Percentiles rank a stretch among this genome's conserved stretches.
These are phyloP conservation scores for Didymella lethalis DNA, from an alignment of 2,329 filamentous ascomycete species.

Conservation along the genomic window DNA sequence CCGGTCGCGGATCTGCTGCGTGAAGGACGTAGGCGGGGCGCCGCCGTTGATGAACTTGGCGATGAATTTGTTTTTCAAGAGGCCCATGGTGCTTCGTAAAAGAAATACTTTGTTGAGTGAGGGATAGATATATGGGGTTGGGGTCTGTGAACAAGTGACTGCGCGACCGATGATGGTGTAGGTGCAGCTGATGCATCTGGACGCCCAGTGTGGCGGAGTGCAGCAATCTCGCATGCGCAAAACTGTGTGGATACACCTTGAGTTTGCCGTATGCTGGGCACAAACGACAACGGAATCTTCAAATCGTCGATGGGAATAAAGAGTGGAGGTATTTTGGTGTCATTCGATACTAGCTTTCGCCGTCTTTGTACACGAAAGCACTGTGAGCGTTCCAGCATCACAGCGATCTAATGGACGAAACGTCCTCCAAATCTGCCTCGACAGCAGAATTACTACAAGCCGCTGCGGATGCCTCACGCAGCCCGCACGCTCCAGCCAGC, in stretches of 20 bases:
- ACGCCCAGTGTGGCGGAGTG: background rate
- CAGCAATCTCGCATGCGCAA: background rate
- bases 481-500: slow-evolving; percentile 19
- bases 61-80: background rate
- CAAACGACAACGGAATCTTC: background rate
- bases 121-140: background rate
- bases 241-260: background rate
- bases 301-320: background rate
- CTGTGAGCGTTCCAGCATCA: slow-evolving; percentile 17
- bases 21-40: background rate
- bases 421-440: slow-evolving; percentile 19
- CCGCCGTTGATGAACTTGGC: slow-evolving; percentile 6
- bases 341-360: slow-evolving; percentile 21
- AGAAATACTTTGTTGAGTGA: background rate
- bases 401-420: slow-evolving; percentile 11
- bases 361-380: slow-evolving; percentile 14
- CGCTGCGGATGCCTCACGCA: slow-evolving; percentile 5
- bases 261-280: background rate
- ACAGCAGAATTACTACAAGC: slow-evolving; percentile 17
- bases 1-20: background rate
- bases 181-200: background rate
- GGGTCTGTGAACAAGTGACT: background rate
- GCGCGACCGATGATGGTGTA: background rate
- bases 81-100: background rate
- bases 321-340: slow-evolving; percentile 17